Base-by-base conservation (phyloP, 1,284 basidiomycete species). In the Volvariella volvacea region DNA sequence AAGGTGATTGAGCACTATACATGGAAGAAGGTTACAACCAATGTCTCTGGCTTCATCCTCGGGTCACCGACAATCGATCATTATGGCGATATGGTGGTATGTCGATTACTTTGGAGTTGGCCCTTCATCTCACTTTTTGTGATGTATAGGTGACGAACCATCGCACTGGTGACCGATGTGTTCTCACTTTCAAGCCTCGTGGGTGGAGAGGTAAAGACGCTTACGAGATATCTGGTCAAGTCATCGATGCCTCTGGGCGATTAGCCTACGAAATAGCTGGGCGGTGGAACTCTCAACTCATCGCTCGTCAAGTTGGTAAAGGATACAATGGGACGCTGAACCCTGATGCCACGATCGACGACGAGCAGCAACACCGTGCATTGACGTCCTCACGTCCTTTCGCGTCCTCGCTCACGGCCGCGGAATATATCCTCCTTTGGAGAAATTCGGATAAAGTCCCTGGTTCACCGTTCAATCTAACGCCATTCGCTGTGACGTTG, bases 11-110 rank as follows among this genome's bases (percentile, higher is more conserved):
- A 92, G 55, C 91, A 94, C 60, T 94, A 87, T 59, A 87, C 82
- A 40, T 96, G 91, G 90, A 93, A 93, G 68, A 98, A 98, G 65
- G 92, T 95, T 21, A 94, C 89, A 9, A 94, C 92, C 21, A 90
- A 86, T 50, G 77, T 96, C 4, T 94, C 92, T 7, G 93, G 93
- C 21, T 98, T 98, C 59, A 92, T 98, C 53, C 74, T 95, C 33
- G 95, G 94, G 4, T 83, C 80, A 19, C 92, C 93, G 1, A 90
- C 91, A 19, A 98, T 98, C 52, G 95, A 98, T 61, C 95, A 99
- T 70, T 97, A 95, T 57, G 94, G 93, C 16, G 89, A 96, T 56
- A 92, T 96, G 83, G 76, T 80, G 47, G 88, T 95, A 56, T 66
- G 84, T 79, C 3, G 34, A 17, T 19, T 9, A 22, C 47, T 48